Conservation (phyloP, 2,329 filamentous ascomycete species). For the Fusarium illudens region DNA sequence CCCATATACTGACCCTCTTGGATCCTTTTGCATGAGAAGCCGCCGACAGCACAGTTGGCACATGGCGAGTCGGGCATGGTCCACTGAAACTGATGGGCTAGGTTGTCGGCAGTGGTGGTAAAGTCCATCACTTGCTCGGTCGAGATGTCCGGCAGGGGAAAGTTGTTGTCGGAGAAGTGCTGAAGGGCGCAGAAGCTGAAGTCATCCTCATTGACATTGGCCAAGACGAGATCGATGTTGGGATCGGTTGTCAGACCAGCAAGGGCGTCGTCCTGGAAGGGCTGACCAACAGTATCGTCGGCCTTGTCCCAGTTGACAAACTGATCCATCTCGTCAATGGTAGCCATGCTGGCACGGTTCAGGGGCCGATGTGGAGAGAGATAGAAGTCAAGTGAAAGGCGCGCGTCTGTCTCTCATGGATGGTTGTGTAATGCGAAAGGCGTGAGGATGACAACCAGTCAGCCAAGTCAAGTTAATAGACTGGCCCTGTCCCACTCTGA, state of each 20-base stretch:
- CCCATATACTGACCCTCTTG: constrained; percentile 67
- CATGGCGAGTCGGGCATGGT: constrained; percentile 60
- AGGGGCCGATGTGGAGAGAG: constrained; percentile 14
- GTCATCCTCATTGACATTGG: constrained; percentile 65
- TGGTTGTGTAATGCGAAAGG: constrained; percentile 6
- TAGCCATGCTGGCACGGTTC: constrained; percentile 43
- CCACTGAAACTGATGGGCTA: constrained; percentile 43
- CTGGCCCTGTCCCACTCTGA: constrained; percentile 14
- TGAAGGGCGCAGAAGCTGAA: constrained; percentile 68
- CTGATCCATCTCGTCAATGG: constrained; percentile 65
- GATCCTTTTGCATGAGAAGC: constrained; percentile 68
- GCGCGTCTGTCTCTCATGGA: constrained; percentile 20
- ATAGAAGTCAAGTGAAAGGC: constrained; percentile 36
- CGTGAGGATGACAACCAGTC: constrained; percentile 25
- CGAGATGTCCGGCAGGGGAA: constrained; percentile 42
- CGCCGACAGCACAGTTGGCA: constrained; percentile 58
- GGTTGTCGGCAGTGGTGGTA: constrained; percentile 25
- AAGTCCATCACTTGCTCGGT: constrained; percentile 45
- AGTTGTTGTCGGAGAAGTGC: constrained; percentile 59
- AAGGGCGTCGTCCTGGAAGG: constrained; percentile 45
- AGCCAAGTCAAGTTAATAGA: constrained; percentile 6
- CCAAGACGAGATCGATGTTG: constrained; percentile 63
- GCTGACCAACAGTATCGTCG: constrained; percentile 49
- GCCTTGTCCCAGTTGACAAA: constrained; percentile 70
- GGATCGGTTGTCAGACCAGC: constrained; percentile 49